Base-by-base conservation (phyloP, 495 filamentous ascomycete genomes). In the Podospora fimiseda region DNA sequence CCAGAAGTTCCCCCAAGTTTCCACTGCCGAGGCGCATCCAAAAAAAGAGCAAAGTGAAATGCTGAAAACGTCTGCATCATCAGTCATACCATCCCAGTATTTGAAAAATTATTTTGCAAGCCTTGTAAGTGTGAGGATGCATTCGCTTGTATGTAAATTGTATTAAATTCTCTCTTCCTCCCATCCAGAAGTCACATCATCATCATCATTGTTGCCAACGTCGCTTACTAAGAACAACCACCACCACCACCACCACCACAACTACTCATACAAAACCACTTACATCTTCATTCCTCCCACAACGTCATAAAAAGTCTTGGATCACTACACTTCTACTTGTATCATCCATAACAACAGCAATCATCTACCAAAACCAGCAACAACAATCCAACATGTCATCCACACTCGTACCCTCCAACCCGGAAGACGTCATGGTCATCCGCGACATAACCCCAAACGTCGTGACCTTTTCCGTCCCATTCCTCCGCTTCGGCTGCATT, bases 381-480 rank as follows among this genome's bases (percentile, higher is more conserved):
- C 43, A 47, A 11, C 15, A 51, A 3, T 57, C 36, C 16, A 36
- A 20, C 57, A 75, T 75, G 73, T 74, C 73, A 23, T 64, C 63
- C 30, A 72, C 72, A 58, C 69, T 78, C 51, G 63, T 78, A 13
- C 75, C 74, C 0, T 21, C 61, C n/a, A 82, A 91, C 63, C 89
- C 89, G 7, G 76, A 82, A 19, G 78, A 85, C 54, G 80, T 88
- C 41, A 93, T 95, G 84, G 87, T 95, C 13, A 89, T 96, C 58
- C 89, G 93, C 51, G 73, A 86, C 56, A 71, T 96, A 53, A 86
- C 84, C 2, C 85, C 89, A 1, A 80, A 86, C 50, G 80, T 98
- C 57, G 80, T 86, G 22, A 96, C 87, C 20, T 77, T 90, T 64
- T 93, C 88, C 8, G 73, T 87, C 1, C 93, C 93, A 15, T 98